These are phyloP conservation scores for Prunus campanulata DNA, from an alignment of 306 rosid genomes.

Conservation along the genomic window DNA sequence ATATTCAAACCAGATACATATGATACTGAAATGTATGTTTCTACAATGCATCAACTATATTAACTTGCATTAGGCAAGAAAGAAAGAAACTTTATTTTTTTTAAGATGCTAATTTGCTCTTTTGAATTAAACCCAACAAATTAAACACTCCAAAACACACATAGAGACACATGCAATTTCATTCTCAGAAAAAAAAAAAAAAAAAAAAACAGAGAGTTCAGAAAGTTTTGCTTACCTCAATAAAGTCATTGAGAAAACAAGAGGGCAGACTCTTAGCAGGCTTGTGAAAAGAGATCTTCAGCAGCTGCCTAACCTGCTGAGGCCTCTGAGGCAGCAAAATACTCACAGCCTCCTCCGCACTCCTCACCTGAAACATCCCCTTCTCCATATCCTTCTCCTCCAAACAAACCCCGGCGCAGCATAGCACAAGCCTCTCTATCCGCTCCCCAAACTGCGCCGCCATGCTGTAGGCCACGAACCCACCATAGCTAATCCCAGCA, in stretches of 20 bases:
- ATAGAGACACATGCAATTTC: background rate
- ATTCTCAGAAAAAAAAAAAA: background rate
- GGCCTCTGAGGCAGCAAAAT: slow-evolving; percentile 69
- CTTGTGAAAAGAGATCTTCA: slow-evolving; percentile 55
- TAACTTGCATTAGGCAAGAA: background rate
- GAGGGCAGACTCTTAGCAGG: slow-evolving; percentile 49
- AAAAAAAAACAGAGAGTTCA: background rate
- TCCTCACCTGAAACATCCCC: slow-evolving; percentile 63
- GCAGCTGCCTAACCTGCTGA: slow-evolving; percentile 48
- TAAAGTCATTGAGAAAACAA: slow-evolving; percentile 61
- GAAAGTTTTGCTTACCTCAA: slow-evolving; percentile 43
- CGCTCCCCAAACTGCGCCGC: slow-evolving; percentile 71
- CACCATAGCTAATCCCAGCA: slow-evolving; percentile 85
- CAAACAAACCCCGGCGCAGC: slow-evolving; percentile 74
- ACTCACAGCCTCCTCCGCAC: slow-evolving; percentile 58
- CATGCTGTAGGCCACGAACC: slow-evolving; percentile 78
- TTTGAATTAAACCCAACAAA: background rate
- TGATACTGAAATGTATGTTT: background rate
- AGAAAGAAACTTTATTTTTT: background rate
- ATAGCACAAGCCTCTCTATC: slow-evolving; percentile 61
- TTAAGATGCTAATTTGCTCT: background rate
- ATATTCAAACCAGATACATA: too few species aligned
- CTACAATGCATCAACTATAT: background rate
- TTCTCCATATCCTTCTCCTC: slow-evolving; percentile 81
- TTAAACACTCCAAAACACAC: background rate